Evolutionary conservation across 805 yeast genomes (phyloP).

Genomic region (Teunomyces atbi): DNA sequence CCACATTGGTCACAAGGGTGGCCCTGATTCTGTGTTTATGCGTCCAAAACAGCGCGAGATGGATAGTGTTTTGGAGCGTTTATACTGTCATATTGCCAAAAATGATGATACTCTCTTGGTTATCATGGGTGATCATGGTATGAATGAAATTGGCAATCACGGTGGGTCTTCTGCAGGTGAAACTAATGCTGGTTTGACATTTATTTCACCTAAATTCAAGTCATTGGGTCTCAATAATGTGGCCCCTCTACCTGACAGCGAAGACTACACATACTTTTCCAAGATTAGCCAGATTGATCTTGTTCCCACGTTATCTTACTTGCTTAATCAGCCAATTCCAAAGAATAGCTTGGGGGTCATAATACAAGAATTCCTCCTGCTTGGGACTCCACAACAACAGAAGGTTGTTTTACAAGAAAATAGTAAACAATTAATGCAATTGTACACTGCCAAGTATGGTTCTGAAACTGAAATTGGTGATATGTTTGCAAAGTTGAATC

Average conservation of each 20-base stretch:
- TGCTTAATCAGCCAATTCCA: conserved; percentile 67
- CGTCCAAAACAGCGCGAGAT: conserved; percentile 78
- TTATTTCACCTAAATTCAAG: conserved; percentile 61
- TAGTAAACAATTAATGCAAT: conserved; percentile 51
- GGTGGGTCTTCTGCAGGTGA: conserved; percentile 95
- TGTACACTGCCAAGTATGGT: conserved; percentile 43
- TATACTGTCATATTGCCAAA: conserved; percentile 38
- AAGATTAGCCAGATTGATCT: conserved; percentile 65
- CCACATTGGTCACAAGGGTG: conserved; percentile 97
- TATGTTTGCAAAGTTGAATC: conserved; percentile 13
- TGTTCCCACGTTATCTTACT: conserved; percentile 65
- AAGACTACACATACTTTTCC: conserved; percentile 52
- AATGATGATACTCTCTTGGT: conserved; percentile 57
- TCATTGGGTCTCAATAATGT: conserved; percentile 5
- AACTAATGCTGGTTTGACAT: conserved; percentile 77
- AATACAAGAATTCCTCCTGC: conserved; percentile 52
- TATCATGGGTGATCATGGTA: conserved; percentile 91
- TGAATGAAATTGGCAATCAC: conserved; percentile 94
- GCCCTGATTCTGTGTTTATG: conserved; percentile 82
- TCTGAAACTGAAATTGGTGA: conserved; percentile 6
- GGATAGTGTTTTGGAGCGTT: conserved; percentile 61
- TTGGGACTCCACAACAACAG: conserved; percentile 33
- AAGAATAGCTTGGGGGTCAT: conserved; percentile 72
- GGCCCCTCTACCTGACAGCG: conserved; percentile 40
- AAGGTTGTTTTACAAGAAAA: conserved; percentile 49